Evolutionary conservation across 495 filamentous ascomycete species (phyloP), one percentile per base, ranked within the genome.

Genomic region (Podospora tetraspora): DNA sequence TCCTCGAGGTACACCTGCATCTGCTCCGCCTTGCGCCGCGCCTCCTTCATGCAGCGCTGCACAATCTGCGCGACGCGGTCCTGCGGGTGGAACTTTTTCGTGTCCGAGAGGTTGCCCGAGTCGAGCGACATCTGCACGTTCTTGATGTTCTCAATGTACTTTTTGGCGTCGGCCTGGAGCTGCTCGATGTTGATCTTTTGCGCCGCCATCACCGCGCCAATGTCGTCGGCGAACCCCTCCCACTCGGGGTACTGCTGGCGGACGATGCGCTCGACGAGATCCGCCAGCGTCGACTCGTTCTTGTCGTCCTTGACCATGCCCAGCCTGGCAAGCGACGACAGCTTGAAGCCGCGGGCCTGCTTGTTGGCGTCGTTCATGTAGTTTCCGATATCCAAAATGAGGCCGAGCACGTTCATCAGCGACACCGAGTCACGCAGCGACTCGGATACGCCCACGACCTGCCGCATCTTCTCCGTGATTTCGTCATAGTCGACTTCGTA

Each of bases 301-400:
- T 97, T 97, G 81, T 96, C 93, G 72, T 99, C 95, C 79, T 99
- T 99, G 66, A 98, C 92, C 92, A 98, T 99, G 29, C 91, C 95
- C 34, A 99, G 83, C 25, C 95, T 88, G 52, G 92, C 91, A n/a
- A 99, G 89, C 1, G 95, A 96, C 72, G 93, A 93, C 25, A 99
- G 86, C 79, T 99, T 99, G 89, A 99, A 99, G 61, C 95, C 95
- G 69, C 90, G 91, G 2, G 96, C 95, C 79, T 98, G 96, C 80
- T 99, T 99, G 78, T 97, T 97, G 61, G 93, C 89, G 73, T 98
- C 95, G 81, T 99, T 99, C 95, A 99, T 99, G 84, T 95, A 99
- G 75, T 99, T 99, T 75, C 95, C 95, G 74, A 99, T 96, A 79
- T 97, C 93, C 71, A 98, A 83, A 77, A 99, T 99, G 61, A 99